These are phyloP conservation scores for Casuarina equisetifolia DNA, from an alignment of 306 rosid species.

Conservation along the genomic window DNA sequence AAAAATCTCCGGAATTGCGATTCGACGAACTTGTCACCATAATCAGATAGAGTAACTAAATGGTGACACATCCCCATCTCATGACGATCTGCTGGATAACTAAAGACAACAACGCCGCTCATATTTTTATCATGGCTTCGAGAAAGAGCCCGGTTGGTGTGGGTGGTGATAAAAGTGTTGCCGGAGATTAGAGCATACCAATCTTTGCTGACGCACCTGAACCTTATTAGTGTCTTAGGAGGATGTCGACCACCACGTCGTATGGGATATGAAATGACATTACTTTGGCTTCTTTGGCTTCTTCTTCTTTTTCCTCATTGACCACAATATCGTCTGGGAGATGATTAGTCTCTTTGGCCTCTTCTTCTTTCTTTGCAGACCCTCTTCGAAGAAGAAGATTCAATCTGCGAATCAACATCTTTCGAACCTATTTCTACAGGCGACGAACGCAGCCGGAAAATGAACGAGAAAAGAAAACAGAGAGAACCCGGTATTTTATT, in stretches of 20 bases:
- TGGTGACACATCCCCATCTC: fast-evolving
- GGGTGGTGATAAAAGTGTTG: constrained; percentile 6
- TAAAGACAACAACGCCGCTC: constrained; percentile 7
- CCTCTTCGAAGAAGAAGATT: too few species aligned
- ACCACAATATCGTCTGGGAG: too few species aligned
- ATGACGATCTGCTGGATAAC: background rate
- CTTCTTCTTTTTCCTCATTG: too few species aligned
- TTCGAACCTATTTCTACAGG: too few species aligned
- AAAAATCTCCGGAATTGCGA: background rate
- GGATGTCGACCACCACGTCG: constrained; percentile 15
- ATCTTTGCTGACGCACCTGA: constrained; percentile 8
- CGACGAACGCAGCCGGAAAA: too few species aligned
- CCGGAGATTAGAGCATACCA: constrained; percentile 16
- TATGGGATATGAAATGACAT: constrained; percentile 9
- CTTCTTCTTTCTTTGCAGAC: too few species aligned
- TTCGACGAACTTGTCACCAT: background rate
- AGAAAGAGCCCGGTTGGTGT: background rate
- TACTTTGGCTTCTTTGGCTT: background rate
- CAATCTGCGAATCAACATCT: too few species aligned
- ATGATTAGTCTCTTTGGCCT: too few species aligned
- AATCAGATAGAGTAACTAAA: background rate
- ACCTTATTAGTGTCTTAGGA: constrained; percentile 1
- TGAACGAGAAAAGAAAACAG: too few species aligned
- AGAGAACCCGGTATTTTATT: too few species aligned
- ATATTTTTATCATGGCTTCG: background rate